Base-by-base conservation (phyloP, 306 rosid species). In the Citrullus colocynthis region DNA sequence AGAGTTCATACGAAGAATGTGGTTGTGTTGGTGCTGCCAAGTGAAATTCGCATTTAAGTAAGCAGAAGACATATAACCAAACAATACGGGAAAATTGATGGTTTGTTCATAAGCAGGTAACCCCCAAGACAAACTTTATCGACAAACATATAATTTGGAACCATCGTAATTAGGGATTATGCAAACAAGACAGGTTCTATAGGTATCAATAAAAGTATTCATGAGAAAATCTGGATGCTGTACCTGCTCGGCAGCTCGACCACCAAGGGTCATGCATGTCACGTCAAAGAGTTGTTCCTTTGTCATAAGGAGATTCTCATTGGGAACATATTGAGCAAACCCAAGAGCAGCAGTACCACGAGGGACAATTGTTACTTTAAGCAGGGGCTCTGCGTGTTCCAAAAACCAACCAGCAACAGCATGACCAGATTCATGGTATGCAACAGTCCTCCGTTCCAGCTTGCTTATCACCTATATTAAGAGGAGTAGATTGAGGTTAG, bases 211-310 rank as follows among this genome's bases (percentile, higher is more conserved):
- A 6, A 20, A 49, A 45, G 12, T 37, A 37, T 7, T 37, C 49
- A 37, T 14, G 15, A 8, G 30, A 17, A 14, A 37, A 6, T 36
- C 11, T 9, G 49, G 28, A 74, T 74, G 59, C 45, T 58, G 28
- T 79, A 93, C 98, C 97, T 93, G 90, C 84, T 93, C 98, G n/a
- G 98, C 87, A 61, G 98, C 98, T 66, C 98, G 90, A 72, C 98
- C 98, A 70, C 98, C 98, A 69, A 91, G 97, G 76, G 98, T 84
- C 97, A 91, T 87, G 83, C 98, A 93, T 52, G 97, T 91, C 91
- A 89, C 80, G 79, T 93, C 98, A 24, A 93, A 90, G 76, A 93
- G 97, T 82, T 93, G 98, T 80, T 91, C 96, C 88, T 93, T 90
- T 44, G 98, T 91, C 96, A 86, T 86, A 64, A 93, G 94, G 78